Base-by-base conservation (phyloP, 1,284 basidiomycete species). In the Rhodofomes roseus region DNA sequence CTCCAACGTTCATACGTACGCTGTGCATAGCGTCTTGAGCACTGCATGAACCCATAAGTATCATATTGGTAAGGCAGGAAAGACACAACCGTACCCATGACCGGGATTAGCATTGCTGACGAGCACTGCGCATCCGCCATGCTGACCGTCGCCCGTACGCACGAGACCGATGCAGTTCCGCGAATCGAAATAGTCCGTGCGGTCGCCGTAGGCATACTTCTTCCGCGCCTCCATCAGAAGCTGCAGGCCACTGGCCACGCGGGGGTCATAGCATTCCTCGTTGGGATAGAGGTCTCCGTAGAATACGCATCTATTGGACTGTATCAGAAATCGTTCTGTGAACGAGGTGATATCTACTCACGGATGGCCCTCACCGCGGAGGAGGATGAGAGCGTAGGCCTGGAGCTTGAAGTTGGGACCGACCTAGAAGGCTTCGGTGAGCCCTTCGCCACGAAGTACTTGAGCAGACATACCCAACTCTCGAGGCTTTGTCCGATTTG, bases 221-320 rank as follows among this genome's bases (percentile, higher is more conserved):
- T 82, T 83, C 66, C 90, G 85, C 40, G 78, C 82, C 50, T 77
- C 71, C 36, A 92, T 81, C 40, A 93, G 72, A 29, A 76, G 67
- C 55, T 67, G 75, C 48, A 92, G 74, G 48, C 79, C 80, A 36
- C 66, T 69, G 4, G 86, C 78, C 8, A 79, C 79, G n/a, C 70
- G 69, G 60, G 79, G 76, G 63, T 85, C 77, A 69, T 84, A 90
- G 63, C 86, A 85, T 69, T 88, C 85, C 41, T 76, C 65, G 65
- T 90, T 88, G 0, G 85, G 86, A 66, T 90, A 93, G 25, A 96
- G 71, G 74, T 98, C 96, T 8, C 95, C 95, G 63, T 94, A 94
- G 75, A 98, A 98, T 34, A 97, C 86, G 68, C 94, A 94, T 43
- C 92, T 94, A 53, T 48, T 39, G 5, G 22, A n/a, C 4, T 39